These are phyloP conservation scores for Collybia nuda DNA, from an alignment of 768 basidiomycete genomes.

Conservation along the genomic window DNA sequence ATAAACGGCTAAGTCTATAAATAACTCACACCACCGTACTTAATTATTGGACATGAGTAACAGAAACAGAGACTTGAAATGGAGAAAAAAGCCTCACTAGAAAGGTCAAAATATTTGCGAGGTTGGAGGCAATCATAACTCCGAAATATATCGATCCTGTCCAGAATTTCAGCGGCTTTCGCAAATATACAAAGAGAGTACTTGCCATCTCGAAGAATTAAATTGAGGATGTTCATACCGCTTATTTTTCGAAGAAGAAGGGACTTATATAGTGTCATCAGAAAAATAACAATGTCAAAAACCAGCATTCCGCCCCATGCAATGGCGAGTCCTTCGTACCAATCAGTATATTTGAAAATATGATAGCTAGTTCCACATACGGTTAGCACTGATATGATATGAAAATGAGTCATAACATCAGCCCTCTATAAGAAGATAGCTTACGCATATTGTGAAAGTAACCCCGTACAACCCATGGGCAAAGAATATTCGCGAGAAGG, in stretches of 20 bases:
- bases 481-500: neutral
- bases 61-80: neutral
- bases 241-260: neutral
- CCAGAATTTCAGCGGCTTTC: neutral
- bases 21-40: conserved; percentile 1
- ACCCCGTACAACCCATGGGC: neutral
- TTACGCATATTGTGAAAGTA: neutral
- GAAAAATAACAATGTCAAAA: neutral
- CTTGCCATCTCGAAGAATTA: conserved; percentile 5
- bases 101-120: conserved; percentile 2
- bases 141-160: conserved; percentile 5
- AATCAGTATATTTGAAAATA: neutral
- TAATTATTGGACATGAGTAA: neutral
- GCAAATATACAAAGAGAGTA: neutral
- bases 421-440: too few species aligned
- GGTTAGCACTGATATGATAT: too few species aligned
- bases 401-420: too few species aligned
- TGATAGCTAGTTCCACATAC: too few species aligned
- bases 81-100: neutral
- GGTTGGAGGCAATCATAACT: conserved; percentile 1
- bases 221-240: neutral
- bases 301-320: conserved; percentile 6
- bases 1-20: neutral
- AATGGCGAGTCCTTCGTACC: neutral
- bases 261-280: conserved; percentile 1